Evolutionary conservation across 441 rosid genomes (phyloP), one percentile per base, ranked within the genome.

Genomic region (Manihot esculenta): DNA sequence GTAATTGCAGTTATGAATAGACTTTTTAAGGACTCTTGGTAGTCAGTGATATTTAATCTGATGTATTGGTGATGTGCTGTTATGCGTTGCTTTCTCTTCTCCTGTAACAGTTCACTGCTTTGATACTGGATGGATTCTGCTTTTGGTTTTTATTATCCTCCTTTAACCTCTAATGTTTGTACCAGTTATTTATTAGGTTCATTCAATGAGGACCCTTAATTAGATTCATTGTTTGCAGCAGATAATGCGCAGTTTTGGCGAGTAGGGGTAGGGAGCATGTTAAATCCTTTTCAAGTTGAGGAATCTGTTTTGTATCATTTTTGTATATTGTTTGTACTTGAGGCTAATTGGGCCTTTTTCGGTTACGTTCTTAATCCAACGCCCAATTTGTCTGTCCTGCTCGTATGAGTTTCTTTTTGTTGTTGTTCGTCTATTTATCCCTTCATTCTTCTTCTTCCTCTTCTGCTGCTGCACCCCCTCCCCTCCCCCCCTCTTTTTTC

Each of bases 251-350:
- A 74, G 65, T 76, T 77, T 81, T 68, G 83, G 68, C 64, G 74
- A 70, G 71, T 58, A 76, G 68, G 55, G 72, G 56, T 67, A 70
- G 42, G 23, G 74, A 67, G 26, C 62, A 69, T 69, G 45, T 44
- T 27, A 64, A 27, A 38, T 38, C 23, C 3, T 24, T 24, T 26
- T 48, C 17, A 60, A 57, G 70, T 76, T 45, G 63, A 63, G 33
- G 41, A 35, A 41, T 11, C 27, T 18, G 58, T 42, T 60, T 54
- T 79, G 79, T 74, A 73, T 44, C 50, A 53, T 63, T 69, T 66
- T 73, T 80, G 79, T 78, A 83, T 35, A 76, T 68, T 80, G 50
- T 67, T 74, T 77, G 75, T 78, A 78, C 73, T 72, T 72, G 70
- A 68, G 69, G 79, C 74, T 26, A 68, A 56, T 33, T 20, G 61